Evolutionary conservation across 129 eudicot genomes (phyloP).

Genomic region (Centrapalus pauciflorus): DNA sequence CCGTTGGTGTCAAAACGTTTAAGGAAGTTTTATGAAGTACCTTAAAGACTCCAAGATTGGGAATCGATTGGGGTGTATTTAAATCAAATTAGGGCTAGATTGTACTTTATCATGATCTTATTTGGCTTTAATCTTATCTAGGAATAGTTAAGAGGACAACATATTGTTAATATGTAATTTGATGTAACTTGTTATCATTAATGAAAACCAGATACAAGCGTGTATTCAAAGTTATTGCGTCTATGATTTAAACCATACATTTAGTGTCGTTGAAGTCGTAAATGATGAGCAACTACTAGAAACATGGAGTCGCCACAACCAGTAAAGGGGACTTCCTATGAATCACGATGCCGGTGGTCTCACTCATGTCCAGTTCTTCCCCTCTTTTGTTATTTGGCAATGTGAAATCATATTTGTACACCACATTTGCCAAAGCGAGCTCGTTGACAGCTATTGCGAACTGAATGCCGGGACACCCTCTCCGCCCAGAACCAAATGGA

Average conservation of each 20-base stretch:
- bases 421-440: constrained; percentile 3
- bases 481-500: not conserved
- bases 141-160: not conserved
- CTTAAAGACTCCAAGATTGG: not conserved
- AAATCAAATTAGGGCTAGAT: not conserved
- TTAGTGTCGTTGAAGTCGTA: not conserved
- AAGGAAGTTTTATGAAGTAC: constrained; percentile 24
- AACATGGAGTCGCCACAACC: not conserved
- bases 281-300: not conserved
- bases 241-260: not conserved
- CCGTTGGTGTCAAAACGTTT: constrained; percentile 43
- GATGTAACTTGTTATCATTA: constrained; percentile 5
- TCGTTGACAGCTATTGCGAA: not conserved
- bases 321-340: not conserved
- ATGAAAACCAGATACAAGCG: not conserved
- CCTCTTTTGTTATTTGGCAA: constrained; percentile 2
- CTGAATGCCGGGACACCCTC: not conserved
- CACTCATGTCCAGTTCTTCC: constrained; percentile 19
- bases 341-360: not conserved
- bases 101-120: not conserved
- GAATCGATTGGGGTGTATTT: not conserved
- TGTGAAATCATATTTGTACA: not conserved
- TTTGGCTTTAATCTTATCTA: not conserved
- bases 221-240: not conserved
- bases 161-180: not conserved